Conservation (phyloP, 2,329 filamentous ascomycete genomes). For the Penicillium sp. region DNA sequence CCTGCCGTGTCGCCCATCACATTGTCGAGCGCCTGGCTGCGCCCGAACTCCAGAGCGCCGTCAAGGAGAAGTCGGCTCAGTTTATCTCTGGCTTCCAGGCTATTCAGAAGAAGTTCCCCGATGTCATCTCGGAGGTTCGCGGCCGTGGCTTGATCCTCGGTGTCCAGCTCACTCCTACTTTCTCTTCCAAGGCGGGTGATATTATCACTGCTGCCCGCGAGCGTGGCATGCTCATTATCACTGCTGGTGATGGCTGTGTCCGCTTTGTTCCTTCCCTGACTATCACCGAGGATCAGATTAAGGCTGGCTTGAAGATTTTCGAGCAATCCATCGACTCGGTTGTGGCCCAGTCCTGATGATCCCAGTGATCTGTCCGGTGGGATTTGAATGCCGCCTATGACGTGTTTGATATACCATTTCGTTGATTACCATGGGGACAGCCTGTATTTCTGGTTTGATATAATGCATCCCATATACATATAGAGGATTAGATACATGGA, state of each 20-base stretch:
- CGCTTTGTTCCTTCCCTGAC: constrained; percentile 85
- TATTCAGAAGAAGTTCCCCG: constrained; percentile 60
- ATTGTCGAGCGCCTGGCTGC: constrained; percentile 74
- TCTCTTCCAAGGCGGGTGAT: constrained; percentile 46
- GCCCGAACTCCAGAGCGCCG: constrained; percentile 62
- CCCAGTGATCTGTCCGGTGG: constrained; percentile 1
- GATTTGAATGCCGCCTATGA: constrained; percentile 16
- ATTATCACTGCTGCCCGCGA: constrained; percentile 84
- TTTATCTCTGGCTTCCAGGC: constrained; percentile 57
- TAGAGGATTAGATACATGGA: background rate
- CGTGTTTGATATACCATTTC: constrained; percentile 23
- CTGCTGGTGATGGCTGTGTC: constrained; percentile 85
- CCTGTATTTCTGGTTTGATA: constrained; percentile 1
- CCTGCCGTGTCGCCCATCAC: constrained; percentile 77
- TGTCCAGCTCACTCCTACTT: constrained; percentile 70
- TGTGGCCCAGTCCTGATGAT: constrained; percentile 37
- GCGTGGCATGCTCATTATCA: constrained; percentile 83
- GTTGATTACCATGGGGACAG: constrained; percentile 6
- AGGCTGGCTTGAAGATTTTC: constrained; percentile 69
- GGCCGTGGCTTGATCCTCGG: constrained; percentile 83
- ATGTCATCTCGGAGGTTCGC: constrained; percentile 70
- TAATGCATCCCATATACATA: background rate
- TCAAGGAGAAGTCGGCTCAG: constrained; percentile 61
- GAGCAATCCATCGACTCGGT: constrained; percentile 61
- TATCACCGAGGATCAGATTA: constrained; percentile 75